phyloP scores from a whole-genome alignment of 2,329 filamentous ascomycete genomes.

The Pseudopyrenochaeta lycopersici region DNA sequence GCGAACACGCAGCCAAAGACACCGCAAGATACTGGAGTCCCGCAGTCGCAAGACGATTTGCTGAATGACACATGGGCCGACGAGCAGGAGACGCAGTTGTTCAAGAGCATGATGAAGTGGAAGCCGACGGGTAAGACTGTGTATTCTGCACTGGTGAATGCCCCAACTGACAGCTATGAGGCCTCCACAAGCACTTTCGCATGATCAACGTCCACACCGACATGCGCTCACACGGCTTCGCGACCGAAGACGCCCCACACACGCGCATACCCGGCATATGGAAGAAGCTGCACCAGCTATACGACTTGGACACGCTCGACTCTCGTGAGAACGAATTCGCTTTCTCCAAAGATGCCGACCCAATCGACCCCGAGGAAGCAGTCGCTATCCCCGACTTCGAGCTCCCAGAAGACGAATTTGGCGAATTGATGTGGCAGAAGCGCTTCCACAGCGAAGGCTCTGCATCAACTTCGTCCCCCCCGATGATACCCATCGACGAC shows the following conservation, averaged over 20 bases:
- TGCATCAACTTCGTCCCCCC: conserved; percentile 39
- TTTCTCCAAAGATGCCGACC: conserved; percentile 66
- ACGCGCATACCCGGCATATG: conserved; percentile 92
- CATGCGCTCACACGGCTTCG: conserved; percentile 66
- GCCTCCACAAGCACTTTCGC: conserved; percentile 66
- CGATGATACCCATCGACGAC: conserved; percentile 39
- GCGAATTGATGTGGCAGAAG: conserved; percentile 54
- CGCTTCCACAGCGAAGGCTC: conserved; percentile 45
- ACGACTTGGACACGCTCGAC: conserved; percentile 86
- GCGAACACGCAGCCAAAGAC: conserved; percentile 52
- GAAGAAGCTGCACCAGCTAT: conserved; percentile 83
- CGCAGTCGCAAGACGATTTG: conserved; percentile 65
- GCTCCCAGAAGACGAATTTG: conserved; percentile 55
- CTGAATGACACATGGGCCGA: conserved; percentile 87
- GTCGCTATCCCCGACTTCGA: conserved; percentile 49
- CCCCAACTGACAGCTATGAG: conserved; percentile 41
- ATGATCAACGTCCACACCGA: conserved; percentile 56
- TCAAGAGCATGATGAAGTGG: conserved; percentile 92
- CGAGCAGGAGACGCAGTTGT: conserved; percentile 90
- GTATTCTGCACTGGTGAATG: too few relatives aligned
- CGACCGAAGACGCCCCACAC: conserved; percentile 75
- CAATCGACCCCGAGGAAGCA: conserved; percentile 47
- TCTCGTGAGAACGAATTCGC: conserved; percentile 75
- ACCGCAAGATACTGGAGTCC: conserved; percentile 46
- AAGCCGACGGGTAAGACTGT: conserved; percentile 79